Percentiles rank a stretch among this genome's conserved stretches.
phyloP scores from a whole-genome alignment of 2,329 filamentous ascomycete genomes.

The Talaromyces sp. region DNA sequence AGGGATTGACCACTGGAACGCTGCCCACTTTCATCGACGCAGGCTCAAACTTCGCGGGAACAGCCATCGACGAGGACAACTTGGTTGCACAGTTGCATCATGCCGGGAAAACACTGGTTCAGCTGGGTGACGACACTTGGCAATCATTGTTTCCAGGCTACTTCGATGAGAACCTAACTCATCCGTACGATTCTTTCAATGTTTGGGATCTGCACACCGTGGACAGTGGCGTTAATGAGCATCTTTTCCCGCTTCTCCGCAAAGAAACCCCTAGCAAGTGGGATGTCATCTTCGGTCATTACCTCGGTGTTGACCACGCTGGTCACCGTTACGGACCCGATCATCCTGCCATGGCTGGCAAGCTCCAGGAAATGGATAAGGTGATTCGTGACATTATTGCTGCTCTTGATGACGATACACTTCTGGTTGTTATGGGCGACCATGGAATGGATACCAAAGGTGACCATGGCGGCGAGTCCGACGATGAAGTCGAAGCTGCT shows the following conservation, averaged over 20 bases:
- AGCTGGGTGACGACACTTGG: conserved; percentile 98
- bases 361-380: conserved; percentile 86
- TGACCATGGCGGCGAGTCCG: conserved; percentile 96
- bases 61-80: conserved; percentile 92
- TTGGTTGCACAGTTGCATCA: conserved; percentile 65
- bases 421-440: conserved; percentile 97
- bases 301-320: conserved; percentile 93
- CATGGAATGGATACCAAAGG: conserved; percentile 98
- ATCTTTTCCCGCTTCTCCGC: conserved; percentile 76
- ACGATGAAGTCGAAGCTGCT: conserved; percentile 91
- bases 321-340: conserved; percentile 94
- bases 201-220: conserved; percentile 98
- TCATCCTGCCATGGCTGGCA: conserved; percentile 87
- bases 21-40: conserved; percentile 92
- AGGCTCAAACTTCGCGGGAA: conserved; percentile 93
- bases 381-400: conserved; percentile 74
- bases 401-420: conserved; percentile 77
- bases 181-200: conserved; percentile 94
- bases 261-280: conserved; percentile 68
- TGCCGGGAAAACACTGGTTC: conserved; percentile 77
- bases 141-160: conserved; percentile 89
- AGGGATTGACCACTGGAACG: conserved; percentile 92
- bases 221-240: conserved; percentile 89
- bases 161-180: conserved; percentile 84
- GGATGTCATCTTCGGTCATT: conserved; percentile 95